phyloP scores from a whole-genome alignment of 2,329 filamentous ascomycete genomes.

The Aspergillus sp. region DNA sequence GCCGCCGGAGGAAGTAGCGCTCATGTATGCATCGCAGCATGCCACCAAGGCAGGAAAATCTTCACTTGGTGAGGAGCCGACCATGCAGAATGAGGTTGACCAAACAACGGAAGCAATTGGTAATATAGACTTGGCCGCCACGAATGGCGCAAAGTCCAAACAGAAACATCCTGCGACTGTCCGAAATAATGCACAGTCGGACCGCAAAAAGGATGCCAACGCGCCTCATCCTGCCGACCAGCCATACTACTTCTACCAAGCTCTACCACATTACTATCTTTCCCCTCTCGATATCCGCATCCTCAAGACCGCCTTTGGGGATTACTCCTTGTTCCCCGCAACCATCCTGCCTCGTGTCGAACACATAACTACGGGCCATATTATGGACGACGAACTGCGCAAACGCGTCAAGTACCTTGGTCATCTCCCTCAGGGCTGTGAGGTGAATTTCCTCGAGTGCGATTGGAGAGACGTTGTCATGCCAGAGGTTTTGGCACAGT shows the following conservation, averaged over 20 bases:
- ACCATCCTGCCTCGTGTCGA: constrained; percentile 85
- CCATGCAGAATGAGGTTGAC: constrained; percentile 20
- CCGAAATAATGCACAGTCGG: constrained; percentile 6
- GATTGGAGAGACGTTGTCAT: constrained; percentile 91
- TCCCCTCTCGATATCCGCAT: constrained; percentile 91
- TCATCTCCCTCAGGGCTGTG: constrained; percentile 85
- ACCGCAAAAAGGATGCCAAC: constrained; percentile 34
- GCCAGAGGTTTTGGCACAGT: constrained; percentile 70
- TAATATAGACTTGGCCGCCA: constrained; percentile 20
- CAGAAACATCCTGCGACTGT: constrained; percentile 19
- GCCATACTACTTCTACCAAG: constrained; percentile 83
- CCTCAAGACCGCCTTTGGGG: constrained; percentile 81
- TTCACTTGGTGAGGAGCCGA: constrained; percentile 26
- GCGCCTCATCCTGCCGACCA: constrained; percentile 50
- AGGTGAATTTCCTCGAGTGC: constrained; percentile 87
- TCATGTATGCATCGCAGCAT: constrained; percentile 54
- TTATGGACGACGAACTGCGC: constrained; percentile 80
- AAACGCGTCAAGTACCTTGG: constrained; percentile 83
- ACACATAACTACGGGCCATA: constrained; percentile 82
- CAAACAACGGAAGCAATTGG: constrained; percentile 27
- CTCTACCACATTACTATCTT: constrained; percentile 82
- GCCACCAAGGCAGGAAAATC: constrained; percentile 47
- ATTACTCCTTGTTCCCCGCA: constrained; percentile 78
- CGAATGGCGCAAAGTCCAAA: constrained; percentile 23
- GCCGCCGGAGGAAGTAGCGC: constrained; percentile 46